Conservation (phyloP, 2,329 filamentous ascomycete species). For the Plectosphaerella sp. region DNA sequence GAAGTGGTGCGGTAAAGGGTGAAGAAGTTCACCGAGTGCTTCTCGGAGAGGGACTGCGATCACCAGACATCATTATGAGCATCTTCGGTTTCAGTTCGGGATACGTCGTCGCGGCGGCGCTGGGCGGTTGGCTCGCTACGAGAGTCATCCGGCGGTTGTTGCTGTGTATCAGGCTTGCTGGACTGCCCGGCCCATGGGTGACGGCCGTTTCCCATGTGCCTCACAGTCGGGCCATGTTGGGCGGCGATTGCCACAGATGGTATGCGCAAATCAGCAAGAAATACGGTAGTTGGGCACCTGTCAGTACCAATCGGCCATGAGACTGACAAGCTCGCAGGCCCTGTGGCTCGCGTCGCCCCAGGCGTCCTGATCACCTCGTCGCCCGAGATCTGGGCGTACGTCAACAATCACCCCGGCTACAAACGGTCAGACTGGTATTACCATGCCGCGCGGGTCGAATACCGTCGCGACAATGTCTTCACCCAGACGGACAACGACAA, state of each 20-base stretch:
- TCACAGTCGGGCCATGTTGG: constrained; percentile 18
- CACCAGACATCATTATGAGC: too few relatives aligned
- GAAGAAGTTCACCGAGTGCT: too few relatives aligned
- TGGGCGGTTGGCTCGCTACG: background rate
- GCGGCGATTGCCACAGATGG: constrained; percentile 15
- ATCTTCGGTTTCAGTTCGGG: background rate
- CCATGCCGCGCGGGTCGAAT: constrained; percentile 41
- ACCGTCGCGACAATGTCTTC: constrained; percentile 48
- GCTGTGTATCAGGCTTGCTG: constrained; percentile 10
- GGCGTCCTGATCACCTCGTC: constrained; percentile 44
- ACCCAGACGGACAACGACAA: constrained; percentile 41
- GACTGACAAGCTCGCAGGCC: constrained; percentile 12
- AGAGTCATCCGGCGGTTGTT: background rate
- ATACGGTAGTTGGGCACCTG: constrained; percentile 17
- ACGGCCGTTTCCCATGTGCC: constrained; percentile 15
- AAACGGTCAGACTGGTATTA: constrained; percentile 37
- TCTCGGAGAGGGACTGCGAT: too few relatives aligned
- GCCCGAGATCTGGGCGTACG: constrained; percentile 39
- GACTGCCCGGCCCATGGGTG: constrained; percentile 16
- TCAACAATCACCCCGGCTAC: constrained; percentile 36
- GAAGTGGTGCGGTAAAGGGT: too few relatives aligned
- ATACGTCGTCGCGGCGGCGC: background rate
- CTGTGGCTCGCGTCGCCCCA: constrained; percentile 34
- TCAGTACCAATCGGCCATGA: background rate
- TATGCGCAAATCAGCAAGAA: constrained; percentile 18